These are phyloP conservation scores for Boletus subcaerulescens DNA, from an alignment of 768 basidiomycete species.

Conservation along the genomic window DNA sequence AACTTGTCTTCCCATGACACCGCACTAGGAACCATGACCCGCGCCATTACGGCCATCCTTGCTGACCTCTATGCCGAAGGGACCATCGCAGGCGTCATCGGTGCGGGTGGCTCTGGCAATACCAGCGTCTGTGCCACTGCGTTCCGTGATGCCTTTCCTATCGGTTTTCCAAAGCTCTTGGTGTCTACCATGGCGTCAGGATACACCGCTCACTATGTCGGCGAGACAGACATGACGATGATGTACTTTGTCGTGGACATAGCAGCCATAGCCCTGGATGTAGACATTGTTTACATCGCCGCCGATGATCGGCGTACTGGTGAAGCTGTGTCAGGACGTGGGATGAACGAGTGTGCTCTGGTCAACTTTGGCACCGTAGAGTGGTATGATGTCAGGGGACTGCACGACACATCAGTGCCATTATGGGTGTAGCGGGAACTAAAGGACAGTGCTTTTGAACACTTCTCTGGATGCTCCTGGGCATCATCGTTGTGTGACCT, in stretches of 20 bases:
- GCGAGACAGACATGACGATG: constrained; percentile 32
- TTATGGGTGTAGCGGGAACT: background rate
- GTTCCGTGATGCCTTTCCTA: constrained; percentile 21
- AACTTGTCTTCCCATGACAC: constrained; percentile 8
- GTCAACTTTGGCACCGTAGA: background rate
- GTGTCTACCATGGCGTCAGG: constrained; percentile 34
- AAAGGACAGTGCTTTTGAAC: background rate
- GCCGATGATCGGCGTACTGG: constrained; percentile 4
- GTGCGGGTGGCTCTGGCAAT: constrained; percentile 26
- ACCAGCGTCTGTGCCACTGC: constrained; percentile 22
- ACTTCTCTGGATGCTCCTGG: background rate
- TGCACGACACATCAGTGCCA: background rate
- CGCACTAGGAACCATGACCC: constrained; percentile 17
- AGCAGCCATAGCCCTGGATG: constrained; percentile 7
- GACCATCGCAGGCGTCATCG: constrained; percentile 20
- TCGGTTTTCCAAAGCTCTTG: constrained; percentile 30
- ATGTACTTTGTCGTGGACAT: constrained; percentile 32
- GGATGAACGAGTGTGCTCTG: background rate
- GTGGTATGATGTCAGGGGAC: constrained; percentile 6
- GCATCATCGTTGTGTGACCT: background rate
- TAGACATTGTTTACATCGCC: constrained; percentile 6
- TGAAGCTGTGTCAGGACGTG: background rate
- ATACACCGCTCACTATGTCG: constrained; percentile 25
- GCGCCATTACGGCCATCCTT: constrained; percentile 18
- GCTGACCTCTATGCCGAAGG: constrained; percentile 7